A percentile compares a stretch with the other conserved stretches of the same genome.
phyloP scores from a whole-genome alignment of 345 rosid species.

The Brassica carinata region DNA sequence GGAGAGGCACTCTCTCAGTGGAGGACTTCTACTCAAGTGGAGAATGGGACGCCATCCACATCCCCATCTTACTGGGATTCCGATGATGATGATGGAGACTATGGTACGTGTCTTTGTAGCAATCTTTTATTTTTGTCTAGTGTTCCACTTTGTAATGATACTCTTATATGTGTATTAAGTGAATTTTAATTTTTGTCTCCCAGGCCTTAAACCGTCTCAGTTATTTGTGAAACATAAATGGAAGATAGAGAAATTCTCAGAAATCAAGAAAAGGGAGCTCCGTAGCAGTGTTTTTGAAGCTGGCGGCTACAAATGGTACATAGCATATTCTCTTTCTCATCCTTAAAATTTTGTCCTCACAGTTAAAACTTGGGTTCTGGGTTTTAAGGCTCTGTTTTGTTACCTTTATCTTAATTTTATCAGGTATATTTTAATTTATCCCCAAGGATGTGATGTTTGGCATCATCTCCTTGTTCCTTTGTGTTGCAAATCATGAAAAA shows the following conservation, averaged over 20 bases:
- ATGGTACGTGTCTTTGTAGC: slow-evolving; percentile 54
- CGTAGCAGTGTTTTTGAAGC: too few relatives aligned
- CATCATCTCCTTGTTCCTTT: too few relatives aligned
- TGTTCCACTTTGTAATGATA: not conserved
- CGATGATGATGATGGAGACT: slow-evolving; percentile 54
- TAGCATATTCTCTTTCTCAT: too few relatives aligned
- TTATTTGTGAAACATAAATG: slow-evolving; percentile 77
- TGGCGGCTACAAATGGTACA: too few relatives aligned
- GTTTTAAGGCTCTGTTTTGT: too few relatives aligned
- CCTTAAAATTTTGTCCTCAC: too few relatives aligned
- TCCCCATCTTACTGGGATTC: slow-evolving; percentile 89
- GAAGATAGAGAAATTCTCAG: slow-evolving; percentile 91
- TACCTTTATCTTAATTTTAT: too few relatives aligned
- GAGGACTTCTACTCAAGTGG: slow-evolving; percentile 90
- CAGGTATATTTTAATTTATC: too few relatives aligned
- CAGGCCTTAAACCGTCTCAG: slow-evolving; percentile 88
- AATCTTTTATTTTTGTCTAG: too few relatives aligned
- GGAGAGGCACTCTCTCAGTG: slow-evolving; percentile 79
- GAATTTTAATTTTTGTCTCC: not conserved
- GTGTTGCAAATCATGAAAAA: slow-evolving; percentile 87
- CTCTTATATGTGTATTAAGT: not conserved
- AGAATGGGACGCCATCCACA: slow-evolving; percentile 88
- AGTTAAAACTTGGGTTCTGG: too few relatives aligned
- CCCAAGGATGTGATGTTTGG: too few relatives aligned
- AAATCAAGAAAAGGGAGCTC: slow-evolving; percentile 84